These are phyloP conservation scores for Inosperma sp. DNA, from an alignment of 768 basidiomycete genomes.

Conservation along the genomic window DNA sequence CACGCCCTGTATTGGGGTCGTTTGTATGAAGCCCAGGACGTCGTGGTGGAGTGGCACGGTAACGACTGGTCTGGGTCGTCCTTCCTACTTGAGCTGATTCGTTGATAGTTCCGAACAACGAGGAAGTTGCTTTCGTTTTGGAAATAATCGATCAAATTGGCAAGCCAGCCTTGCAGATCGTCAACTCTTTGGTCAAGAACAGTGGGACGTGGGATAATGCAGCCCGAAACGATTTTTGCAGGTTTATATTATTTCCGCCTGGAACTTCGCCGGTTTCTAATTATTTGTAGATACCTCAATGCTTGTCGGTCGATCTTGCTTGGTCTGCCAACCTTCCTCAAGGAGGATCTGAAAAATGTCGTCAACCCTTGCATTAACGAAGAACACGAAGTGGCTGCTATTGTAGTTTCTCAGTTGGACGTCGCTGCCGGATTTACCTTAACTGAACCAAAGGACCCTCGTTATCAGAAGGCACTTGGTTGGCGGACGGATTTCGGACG, in stretches of 20 bases:
- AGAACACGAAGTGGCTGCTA: conserved; percentile 62
- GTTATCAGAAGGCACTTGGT: conserved; percentile 58
- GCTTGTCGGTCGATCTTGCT: conserved; percentile 72
- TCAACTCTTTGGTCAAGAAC: conserved; percentile 58
- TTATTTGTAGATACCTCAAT: conserved; percentile 51
- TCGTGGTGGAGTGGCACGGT: conserved; percentile 89
- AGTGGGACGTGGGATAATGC: conserved; percentile 59
- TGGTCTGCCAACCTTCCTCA: conserved; percentile 67
- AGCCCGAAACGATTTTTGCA: conserved; percentile 79
- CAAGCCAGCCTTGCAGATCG: conserved; percentile 57
- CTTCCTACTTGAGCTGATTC: neutral
- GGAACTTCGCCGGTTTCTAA: neutral
- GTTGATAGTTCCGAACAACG: conserved; percentile 48
- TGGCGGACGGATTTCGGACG: conserved; percentile 64
- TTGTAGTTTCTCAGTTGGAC: conserved; percentile 61
- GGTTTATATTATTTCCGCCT: conserved; percentile 37
- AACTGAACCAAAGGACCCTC: conserved; percentile 65
- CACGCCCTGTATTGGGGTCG: conserved; percentile 77
- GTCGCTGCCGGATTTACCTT: conserved; percentile 74
- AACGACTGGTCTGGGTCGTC: conserved; percentile 15
- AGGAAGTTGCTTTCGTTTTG: conserved; percentile 76
- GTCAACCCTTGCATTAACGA: conserved; percentile 54
- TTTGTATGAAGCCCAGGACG: conserved; percentile 71
- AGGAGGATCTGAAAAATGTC: conserved; percentile 53
- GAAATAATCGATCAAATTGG: conserved; percentile 71